Evolutionary conservation across 805 yeast species (phyloP).

Genomic region (Ogataea haglerorum): DNA sequence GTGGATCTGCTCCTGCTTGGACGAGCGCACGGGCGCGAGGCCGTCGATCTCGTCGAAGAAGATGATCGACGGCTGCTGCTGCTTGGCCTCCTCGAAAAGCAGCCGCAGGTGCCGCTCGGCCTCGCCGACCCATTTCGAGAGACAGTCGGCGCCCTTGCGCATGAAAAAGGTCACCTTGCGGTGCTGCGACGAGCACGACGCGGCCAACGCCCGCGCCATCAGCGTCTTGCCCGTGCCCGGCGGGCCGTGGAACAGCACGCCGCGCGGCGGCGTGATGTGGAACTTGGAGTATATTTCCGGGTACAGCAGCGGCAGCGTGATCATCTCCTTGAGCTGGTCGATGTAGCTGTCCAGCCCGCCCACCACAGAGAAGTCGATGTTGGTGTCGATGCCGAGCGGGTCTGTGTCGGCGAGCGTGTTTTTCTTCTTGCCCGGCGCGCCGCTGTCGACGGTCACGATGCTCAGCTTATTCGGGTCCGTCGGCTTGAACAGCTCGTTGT

Average conservation of each 20-base stretch:
- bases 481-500: slow-evolving; percentile 38
- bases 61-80: slow-evolving; percentile 92
- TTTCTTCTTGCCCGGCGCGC: slow-evolving; percentile 39
- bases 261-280: slow-evolving; percentile 92
- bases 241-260: slow-evolving; percentile 97
- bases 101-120: slow-evolving; percentile 92
- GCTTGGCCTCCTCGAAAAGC: slow-evolving; percentile 92
- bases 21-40: slow-evolving; percentile 93
- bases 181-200: slow-evolving; percentile 83
- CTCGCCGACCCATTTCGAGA: slow-evolving; percentile 99
- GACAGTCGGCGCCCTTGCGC: slow-evolving; percentile 97
- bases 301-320: slow-evolving; percentile 83
- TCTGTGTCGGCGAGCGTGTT: slow-evolving; percentile 80
- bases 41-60: slow-evolving; percentile 99
- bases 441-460: slow-evolving; percentile 20
- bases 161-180: slow-evolving; percentile 91
- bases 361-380: slow-evolving; percentile 62
- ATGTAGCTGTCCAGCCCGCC: slow-evolving; percentile 93
- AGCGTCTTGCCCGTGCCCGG: slow-evolving; percentile 99
- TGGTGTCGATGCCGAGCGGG: slow-evolving; percentile 79
- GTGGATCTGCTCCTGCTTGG: slow-evolving; percentile 97
- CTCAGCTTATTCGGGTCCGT: slow-evolving; percentile 30
- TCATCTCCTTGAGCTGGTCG: slow-evolving; percentile 94
- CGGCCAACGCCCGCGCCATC: slow-evolving; percentile 96
- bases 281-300: slow-evolving; percentile 92